These are phyloP conservation scores for Blakeslea trispora DNA, from an alignment of 371 early-diverging fungal genomes.

Conservation along the genomic window DNA sequence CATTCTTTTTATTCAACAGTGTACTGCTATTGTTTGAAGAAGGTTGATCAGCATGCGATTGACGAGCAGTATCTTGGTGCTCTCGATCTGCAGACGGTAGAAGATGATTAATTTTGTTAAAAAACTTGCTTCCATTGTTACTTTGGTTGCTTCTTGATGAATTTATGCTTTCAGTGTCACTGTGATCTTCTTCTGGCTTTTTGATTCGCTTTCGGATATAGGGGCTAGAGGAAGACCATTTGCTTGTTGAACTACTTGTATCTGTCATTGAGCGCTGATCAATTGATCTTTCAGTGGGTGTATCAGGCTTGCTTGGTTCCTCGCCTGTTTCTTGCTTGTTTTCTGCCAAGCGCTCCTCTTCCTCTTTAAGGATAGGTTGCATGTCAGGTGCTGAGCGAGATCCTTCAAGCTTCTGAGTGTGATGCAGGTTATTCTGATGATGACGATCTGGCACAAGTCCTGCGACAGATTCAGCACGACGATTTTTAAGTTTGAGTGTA, in stretches of 20 bases:
- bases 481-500: constrained; percentile 13
- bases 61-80: background rate
- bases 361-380: background rate
- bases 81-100: constrained; percentile 12
- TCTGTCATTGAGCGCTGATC: constrained; percentile 12
- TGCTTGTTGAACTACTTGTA: constrained; percentile 1
- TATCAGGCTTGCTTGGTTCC: too few species aligned
- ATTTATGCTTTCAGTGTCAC: constrained; percentile 11
- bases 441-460: background rate
- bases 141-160: constrained; percentile 1
- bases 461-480: constrained; percentile 17
- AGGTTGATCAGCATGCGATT: background rate
- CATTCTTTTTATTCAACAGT: constrained; percentile 7
- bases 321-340: background rate
- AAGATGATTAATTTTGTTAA: constrained; percentile 15
- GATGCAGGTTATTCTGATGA: background rate
- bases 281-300: background rate
- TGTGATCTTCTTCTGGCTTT: background rate
- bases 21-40: background rate
- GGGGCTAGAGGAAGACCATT: constrained; percentile 4
- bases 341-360: too few species aligned
- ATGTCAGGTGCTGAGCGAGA: constrained; percentile 18
- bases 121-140: constrained; percentile 5
- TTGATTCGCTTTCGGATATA: constrained; percentile 17
- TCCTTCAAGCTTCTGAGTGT: background rate